Percentiles rank a stretch among this genome's conserved stretches.
Evolutionary conservation across 1,284 basidiomycete genomes (phyloP).

Genomic region (Psilocybe mexicana): DNA sequence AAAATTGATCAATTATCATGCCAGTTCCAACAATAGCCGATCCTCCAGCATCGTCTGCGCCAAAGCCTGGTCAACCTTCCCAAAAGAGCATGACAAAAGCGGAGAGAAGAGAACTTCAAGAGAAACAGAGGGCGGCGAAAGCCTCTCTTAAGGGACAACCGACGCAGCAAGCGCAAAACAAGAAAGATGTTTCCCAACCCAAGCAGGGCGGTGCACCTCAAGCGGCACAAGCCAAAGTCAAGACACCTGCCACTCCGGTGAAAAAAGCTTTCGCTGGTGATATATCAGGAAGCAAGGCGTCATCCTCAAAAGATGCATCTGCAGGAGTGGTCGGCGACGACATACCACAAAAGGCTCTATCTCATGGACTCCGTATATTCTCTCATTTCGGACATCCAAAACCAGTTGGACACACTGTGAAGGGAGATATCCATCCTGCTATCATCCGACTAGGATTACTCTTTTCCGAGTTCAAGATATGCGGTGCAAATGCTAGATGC

Average conservation of each 20-base stretch:
- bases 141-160: constrained; percentile 40
- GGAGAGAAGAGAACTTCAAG: constrained; percentile 78
- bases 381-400: constrained; percentile 81
- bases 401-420: constrained; percentile 53
- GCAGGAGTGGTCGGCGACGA: constrained; percentile 29
- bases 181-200: constrained; percentile 12
- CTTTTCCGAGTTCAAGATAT: constrained; percentile 85
- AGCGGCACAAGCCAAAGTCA: constrained; percentile 26
- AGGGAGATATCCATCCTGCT: constrained; percentile 82
- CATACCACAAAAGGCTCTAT: constrained; percentile 35
- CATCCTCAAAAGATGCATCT: constrained; percentile 25
- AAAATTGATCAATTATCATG: constrained; percentile 24
- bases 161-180: constrained; percentile 23
- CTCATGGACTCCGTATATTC: constrained; percentile 73
- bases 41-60: constrained; percentile 24
- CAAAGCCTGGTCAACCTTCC: constrained; percentile 40
- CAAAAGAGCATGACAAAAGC: constrained; percentile 79
- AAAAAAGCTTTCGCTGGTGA: constrained; percentile 33
- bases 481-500: constrained; percentile 85
- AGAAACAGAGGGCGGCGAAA: constrained; percentile 79
- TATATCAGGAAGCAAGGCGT: constrained; percentile 18
- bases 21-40: constrained; percentile 34
- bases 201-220: constrained; percentile 15
- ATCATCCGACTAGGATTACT: constrained; percentile 78
- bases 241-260: constrained; percentile 29